Evolutionary conservation across 345 rosid species (phyloP).

Genomic region (Boechera stricta): DNA sequence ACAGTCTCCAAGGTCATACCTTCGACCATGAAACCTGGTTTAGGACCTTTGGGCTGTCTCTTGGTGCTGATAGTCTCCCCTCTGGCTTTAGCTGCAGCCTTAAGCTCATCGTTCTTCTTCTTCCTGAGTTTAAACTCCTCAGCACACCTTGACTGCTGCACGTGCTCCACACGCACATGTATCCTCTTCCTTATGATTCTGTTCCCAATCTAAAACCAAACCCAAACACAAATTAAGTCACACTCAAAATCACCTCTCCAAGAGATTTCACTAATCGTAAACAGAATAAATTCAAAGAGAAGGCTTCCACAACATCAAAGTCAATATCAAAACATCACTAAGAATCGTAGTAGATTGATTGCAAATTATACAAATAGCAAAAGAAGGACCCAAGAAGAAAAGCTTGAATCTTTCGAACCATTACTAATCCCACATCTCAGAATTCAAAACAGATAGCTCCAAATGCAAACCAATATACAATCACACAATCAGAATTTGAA

Average conservation of each 20-base stretch:
- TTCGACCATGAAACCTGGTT: slow-evolving; percentile 85
- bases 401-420: too few species aligned
- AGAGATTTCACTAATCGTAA: not conserved
- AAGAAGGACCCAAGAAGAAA: too few species aligned
- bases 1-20: slow-evolving; percentile 75
- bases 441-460: too few species aligned
- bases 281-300: not conserved
- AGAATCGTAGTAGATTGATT: too few species aligned
- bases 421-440: too few species aligned
- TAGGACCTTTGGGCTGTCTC: slow-evolving; percentile 76
- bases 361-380: too few species aligned
- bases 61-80: slow-evolving; percentile 75
- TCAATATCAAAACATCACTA: not conserved
- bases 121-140: slow-evolving; percentile 70
- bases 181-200: slow-evolving; percentile 78
- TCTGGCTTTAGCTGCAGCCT: slow-evolving; percentile 73
- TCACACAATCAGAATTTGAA: too few species aligned
- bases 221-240: not conserved
- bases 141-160: slow-evolving; percentile 69
- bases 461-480: too few species aligned
- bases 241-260: not conserved
- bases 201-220: slow-evolving; percentile 55
- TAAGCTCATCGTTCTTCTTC: slow-evolving; percentile 57
- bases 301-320: too few species aligned
- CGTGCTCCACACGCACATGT: slow-evolving; percentile 77